Base-by-base conservation (phyloP, 768 basidiomycete species). In the Butyriboletus loyo region DNA sequence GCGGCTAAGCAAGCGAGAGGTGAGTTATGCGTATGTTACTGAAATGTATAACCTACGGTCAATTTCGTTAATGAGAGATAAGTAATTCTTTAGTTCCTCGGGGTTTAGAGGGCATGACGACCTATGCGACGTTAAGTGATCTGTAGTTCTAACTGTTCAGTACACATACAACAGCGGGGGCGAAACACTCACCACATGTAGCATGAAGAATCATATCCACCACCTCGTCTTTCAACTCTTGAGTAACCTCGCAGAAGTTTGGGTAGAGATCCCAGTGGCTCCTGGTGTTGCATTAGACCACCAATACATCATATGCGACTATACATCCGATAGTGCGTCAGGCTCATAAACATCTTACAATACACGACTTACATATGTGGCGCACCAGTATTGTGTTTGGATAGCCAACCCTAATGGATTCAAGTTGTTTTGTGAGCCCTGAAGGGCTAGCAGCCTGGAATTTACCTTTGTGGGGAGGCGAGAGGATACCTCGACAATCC, bases 311-410 rank as follows among this genome's bases (percentile, higher is more conserved):
- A 37, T 10, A 30, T n/a, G 4, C 3, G 14, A 48, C 41, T n/a
- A 14, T 27, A 32, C 52, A 6, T 7, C 21, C 36, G 25, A 49
- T 31, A 32, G 14, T 19, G 24, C 19, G 7, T 69, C 38, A 67
- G 53, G 9, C 5, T 39, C 9, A 5, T 22, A 13, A 46, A 34
- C 6, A 24, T 17, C 0, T 27, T 11, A 25, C 8, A 28, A 27
- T 10, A 32, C 11, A 10, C 24, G n/a, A 52, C 56, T 52, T 46
- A 63, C 60, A 7, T n/a, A 40, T 39, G 14, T 32, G 15, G 9
- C 52, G 32, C 28, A 76, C 73, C 73, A 75, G 39, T 75, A 75
- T 15, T 76, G 66, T 7, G 61, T 57, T 59, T 74, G 60, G 15
- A 75, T 57, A 25, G 58, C 73, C 30, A 71, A 40, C 27, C 66